phyloP scores from a whole-genome alignment of 495 filamentous ascomycete species.

The Penicillium cosmopolitanum region DNA sequence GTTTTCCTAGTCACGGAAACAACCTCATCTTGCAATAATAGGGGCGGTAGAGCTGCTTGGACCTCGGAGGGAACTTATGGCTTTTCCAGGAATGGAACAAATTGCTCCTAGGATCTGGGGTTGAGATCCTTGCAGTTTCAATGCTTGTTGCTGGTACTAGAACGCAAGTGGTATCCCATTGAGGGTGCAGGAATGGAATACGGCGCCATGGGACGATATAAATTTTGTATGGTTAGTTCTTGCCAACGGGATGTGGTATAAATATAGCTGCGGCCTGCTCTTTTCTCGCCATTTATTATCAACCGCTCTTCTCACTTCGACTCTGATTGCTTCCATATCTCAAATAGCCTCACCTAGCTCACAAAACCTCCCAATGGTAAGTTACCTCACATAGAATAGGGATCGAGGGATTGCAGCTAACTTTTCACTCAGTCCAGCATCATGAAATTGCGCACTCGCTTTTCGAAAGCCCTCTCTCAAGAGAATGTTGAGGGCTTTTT shows the following conservation, averaged over 20 bases:
- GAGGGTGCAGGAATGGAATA: not conserved
- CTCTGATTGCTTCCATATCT: not conserved
- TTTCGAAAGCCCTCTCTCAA: slow-evolving; percentile 5
- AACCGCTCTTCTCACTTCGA: slow-evolving; percentile 2
- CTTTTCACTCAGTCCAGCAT: slow-evolving; percentile 2
- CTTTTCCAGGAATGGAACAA: too few species aligned
- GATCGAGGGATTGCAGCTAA: slow-evolving; percentile 3
- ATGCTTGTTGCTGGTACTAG: not conserved
- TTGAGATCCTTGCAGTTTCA: slow-evolving; percentile 1
- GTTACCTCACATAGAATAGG: not conserved
- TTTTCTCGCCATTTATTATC: not conserved
- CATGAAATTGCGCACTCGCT: not conserved
- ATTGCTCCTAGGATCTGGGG: too few species aligned
- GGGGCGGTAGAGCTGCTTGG: too few species aligned
- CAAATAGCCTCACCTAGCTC: slow-evolving; percentile 3
- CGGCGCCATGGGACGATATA: not conserved
- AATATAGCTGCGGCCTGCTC: slow-evolving; percentile 4
- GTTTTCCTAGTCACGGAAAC: too few species aligned
- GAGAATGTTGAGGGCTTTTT: slow-evolving; percentile 4
- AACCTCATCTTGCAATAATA: too few species aligned
- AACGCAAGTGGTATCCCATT: not conserved
- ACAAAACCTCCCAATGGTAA: slow-evolving; percentile 5
- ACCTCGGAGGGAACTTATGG: too few species aligned
- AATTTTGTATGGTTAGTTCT: slow-evolving; percentile 2
- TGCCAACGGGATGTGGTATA: slow-evolving; percentile 2